A percentile compares a stretch with the other conserved stretches of the same genome.
phyloP scores from a whole-genome alignment of 2,329 filamentous ascomycete genomes.

The Alternaria sp. region DNA sequence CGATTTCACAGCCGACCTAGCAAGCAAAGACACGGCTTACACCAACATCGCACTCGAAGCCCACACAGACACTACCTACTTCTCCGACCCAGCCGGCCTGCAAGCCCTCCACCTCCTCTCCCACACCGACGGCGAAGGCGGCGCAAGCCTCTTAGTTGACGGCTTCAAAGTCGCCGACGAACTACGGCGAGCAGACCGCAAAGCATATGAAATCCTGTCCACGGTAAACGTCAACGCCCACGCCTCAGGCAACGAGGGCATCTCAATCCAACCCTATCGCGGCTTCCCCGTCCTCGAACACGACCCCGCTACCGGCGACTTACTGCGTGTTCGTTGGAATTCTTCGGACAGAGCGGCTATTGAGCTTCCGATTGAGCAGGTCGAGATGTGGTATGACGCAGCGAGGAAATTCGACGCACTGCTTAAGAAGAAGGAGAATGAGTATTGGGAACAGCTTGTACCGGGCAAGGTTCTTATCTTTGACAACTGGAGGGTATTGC shows the following conservation, averaged over 20 bases:
- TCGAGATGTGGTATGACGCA: slow-evolving; percentile 78
- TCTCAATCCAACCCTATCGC: slow-evolving; percentile 76
- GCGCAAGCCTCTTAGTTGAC: slow-evolving; percentile 83
- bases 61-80: slow-evolving; percentile 96
- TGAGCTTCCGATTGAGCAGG: slow-evolving; percentile 61
- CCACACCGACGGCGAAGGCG: slow-evolving; percentile 74
- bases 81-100: slow-evolving; percentile 87
- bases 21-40: slow-evolving; percentile 89
- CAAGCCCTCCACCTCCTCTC: slow-evolving; percentile 93
- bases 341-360: slow-evolving; percentile 83
- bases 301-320: slow-evolving; percentile 54
- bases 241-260: slow-evolving; percentile 85
- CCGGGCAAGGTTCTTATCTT: slow-evolving; percentile 89
- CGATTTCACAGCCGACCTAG: slow-evolving; percentile 89
- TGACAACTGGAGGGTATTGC: slow-evolving; percentile 94
- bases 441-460: slow-evolving; percentile 82
- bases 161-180: slow-evolving; percentile 76
- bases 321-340: slow-evolving; percentile 86
- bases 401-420: slow-evolving; percentile 77
- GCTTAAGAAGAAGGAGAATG: slow-evolving; percentile 68
- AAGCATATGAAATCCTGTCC: slow-evolving; percentile 67
- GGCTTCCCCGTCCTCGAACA: slow-evolving; percentile 76
- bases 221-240: slow-evolving; percentile 73
- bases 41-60: slow-evolving; percentile 82
- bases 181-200: slow-evolving; percentile 63